Conservation (phyloP, 805 yeast species). For the Grigorovia yakushimaensis region DNA sequence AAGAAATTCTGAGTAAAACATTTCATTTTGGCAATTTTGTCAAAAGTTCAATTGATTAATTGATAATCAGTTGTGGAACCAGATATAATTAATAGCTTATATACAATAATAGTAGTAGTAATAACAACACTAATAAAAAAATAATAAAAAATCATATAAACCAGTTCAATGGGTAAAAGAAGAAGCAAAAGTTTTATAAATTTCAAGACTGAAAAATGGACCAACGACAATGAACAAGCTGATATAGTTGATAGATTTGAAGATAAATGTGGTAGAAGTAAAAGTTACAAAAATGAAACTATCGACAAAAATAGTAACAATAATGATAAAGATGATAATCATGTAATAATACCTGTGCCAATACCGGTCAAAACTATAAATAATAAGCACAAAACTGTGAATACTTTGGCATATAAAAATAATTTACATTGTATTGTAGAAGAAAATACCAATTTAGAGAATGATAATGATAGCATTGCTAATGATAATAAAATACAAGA, state of each 20-base stretch:
- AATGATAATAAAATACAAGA: slow-evolving; percentile 5
- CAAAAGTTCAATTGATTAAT: neutral
- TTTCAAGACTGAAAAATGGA: neutral
- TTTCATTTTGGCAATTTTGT: neutral
- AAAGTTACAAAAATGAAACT: too few relatives aligned
- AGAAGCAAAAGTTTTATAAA: neutral
- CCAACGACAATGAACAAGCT: neutral
- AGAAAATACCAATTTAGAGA: neutral
- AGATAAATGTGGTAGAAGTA: too few relatives aligned
- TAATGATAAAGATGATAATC: neutral
- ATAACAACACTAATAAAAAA: neutral
- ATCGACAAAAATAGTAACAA: neutral
- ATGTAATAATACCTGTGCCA: neutral
- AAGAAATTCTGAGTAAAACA: neutral
- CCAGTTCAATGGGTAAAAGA: neutral
- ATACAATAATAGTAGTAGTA: too few relatives aligned
- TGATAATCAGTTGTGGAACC: neutral
- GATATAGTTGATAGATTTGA: neutral
- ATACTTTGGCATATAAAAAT: neutral
- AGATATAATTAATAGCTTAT: too few relatives aligned
- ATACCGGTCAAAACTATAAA: neutral
- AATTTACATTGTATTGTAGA: neutral
- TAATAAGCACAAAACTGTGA: too few relatives aligned
- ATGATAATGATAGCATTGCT: neutral
- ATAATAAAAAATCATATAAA: too few relatives aligned